A percentile compares a stretch with the other conserved stretches of the same genome.
phyloP scores from a whole-genome alignment of 352 stramenopile species.

The Phytophthora melonis region DNA sequence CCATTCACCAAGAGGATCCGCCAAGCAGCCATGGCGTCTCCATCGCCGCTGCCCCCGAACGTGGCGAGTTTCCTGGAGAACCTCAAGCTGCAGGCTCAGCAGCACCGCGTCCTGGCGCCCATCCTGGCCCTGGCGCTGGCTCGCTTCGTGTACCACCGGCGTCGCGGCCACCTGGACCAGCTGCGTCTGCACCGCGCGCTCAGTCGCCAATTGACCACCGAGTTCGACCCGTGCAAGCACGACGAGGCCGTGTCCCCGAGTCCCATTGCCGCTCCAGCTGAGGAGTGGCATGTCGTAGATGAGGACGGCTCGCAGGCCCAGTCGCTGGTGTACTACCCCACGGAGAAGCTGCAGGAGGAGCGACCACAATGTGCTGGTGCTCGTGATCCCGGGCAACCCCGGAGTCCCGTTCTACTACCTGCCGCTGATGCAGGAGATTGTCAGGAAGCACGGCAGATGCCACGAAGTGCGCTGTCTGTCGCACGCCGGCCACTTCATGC shows the following conservation, averaged over 20 bases:
- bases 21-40: background rate
- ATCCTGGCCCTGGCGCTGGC: slow-evolving; percentile 52
- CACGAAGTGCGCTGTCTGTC: slow-evolving; percentile 71
- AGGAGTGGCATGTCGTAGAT: slow-evolving; percentile 63
- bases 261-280: slow-evolving; percentile 19
- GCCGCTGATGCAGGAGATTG: slow-evolving; percentile 69
- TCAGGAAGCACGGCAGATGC: slow-evolving; percentile 37
- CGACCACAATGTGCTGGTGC: slow-evolving; percentile 52
- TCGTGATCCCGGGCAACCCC: slow-evolving; percentile 75
- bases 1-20: background rate
- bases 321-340: slow-evolving; percentile 61
- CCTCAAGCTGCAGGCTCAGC: slow-evolving; percentile 40
- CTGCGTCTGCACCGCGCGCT: slow-evolving; percentile 50
- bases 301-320: slow-evolving; percentile 48
- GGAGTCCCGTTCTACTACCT: slow-evolving; percentile 74
- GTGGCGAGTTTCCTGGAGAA: slow-evolving; percentile 38
- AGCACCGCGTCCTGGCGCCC: slow-evolving; percentile 29
- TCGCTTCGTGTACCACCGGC: slow-evolving; percentile 57
- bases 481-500: slow-evolving; percentile 72
- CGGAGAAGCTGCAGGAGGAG: slow-evolving; percentile 6
- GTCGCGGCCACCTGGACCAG: slow-evolving; percentile 52
- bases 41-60: slow-evolving; percentile 13
- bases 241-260: background rate
- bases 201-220: slow-evolving; percentile 35
- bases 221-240: slow-evolving; percentile 10